Conservation (phyloP, 208 protist species). For the Tritrichomonas foetus region DNA sequence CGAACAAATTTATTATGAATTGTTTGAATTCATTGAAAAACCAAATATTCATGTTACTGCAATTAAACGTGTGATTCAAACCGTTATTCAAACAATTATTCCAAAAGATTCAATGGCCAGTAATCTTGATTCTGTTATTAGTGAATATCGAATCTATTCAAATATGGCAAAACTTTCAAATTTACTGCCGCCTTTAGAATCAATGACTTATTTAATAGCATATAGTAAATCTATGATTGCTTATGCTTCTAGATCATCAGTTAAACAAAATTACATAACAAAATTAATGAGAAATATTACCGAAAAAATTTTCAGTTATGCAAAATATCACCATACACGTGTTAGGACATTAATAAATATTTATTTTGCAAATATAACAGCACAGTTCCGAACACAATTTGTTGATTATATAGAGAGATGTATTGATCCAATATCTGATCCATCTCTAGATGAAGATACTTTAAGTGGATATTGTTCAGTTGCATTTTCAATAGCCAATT, state of each 20-base stretch:
- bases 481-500: not conserved
- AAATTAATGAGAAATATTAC: not conserved
- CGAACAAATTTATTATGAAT: not conserved
- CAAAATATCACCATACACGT: too few species aligned
- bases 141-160: not conserved
- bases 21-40: not conserved
- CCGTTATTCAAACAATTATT: not conserved
- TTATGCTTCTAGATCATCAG: not conserved
- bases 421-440: not conserved
- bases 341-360: not conserved
- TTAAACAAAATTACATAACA: not conserved
- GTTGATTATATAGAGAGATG: not conserved
- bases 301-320: not conserved
- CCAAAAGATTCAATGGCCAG: not conserved
- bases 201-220: not conserved
- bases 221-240: not conserved
- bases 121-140: not conserved
- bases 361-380: not conserved
- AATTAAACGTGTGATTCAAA: not conserved
- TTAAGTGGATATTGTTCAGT: not conserved
- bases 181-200: not conserved
- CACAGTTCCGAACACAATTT: not conserved
- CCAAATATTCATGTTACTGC: not conserved
- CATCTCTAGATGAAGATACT: not conserved
- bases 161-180: not conserved